A percentile compares a stretch with the other conserved stretches of the same genome.
These are phyloP conservation scores for Aspergillus aculeatinus DNA, from an alignment of 2,329 filamentous ascomycete species.

Conservation along the genomic window DNA sequence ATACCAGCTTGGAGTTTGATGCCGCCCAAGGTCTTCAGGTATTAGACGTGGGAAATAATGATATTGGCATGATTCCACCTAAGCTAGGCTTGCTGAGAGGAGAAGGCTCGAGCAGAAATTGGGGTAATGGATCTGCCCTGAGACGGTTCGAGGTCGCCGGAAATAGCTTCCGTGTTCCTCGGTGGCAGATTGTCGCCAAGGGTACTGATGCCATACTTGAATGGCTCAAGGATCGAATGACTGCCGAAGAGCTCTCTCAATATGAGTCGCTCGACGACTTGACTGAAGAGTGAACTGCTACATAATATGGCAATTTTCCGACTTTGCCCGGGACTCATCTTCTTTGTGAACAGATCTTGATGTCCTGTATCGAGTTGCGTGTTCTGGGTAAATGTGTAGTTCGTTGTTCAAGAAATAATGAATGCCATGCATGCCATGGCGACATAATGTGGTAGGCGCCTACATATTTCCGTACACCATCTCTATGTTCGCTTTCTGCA, in stretches of 20 bases:
- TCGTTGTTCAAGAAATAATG: too few species aligned
- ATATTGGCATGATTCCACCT: conserved; percentile 77
- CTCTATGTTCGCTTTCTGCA: too few species aligned
- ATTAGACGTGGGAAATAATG: conserved; percentile 80
- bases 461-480: too few species aligned
- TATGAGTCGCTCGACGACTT: conserved; percentile 33
- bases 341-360: too few species aligned
- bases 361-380: too few species aligned
- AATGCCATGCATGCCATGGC: background rate
- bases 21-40: conserved; percentile 71
- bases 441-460: background rate
- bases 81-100: conserved; percentile 75
- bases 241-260: conserved; percentile 46
- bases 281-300: conserved; percentile 4
- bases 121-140: conserved; percentile 50
- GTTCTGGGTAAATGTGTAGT: background rate
- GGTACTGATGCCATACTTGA: conserved; percentile 81
- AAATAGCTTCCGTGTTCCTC: conserved; percentile 84
- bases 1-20: conserved; percentile 70
- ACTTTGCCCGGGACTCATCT: too few species aligned
- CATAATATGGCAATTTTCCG: background rate
- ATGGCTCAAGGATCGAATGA: conserved; percentile 77
- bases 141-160: conserved; percentile 74
- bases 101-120: conserved; percentile 39
- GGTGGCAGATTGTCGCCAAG: conserved; percentile 78